Evolutionary conservation across 2,329 filamentous ascomycete genomes (phyloP).

Genomic region (Phaeoacremonium minimum): DNA sequence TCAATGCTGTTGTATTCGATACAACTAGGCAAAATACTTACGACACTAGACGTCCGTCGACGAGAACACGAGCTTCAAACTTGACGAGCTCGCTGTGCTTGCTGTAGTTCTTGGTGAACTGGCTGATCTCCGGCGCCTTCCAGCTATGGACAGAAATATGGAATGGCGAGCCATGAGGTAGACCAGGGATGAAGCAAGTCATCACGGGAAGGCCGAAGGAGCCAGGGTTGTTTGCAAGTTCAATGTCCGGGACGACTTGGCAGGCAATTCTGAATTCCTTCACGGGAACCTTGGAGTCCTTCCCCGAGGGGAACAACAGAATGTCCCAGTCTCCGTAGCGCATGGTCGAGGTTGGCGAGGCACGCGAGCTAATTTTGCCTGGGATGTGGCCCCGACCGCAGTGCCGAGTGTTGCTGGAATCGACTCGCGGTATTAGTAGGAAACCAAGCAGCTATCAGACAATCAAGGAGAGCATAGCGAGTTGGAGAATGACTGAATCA

Average conservation of each 20-base stretch:
- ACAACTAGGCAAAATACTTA: no score
- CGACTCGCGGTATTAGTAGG: no score
- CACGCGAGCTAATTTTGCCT: slow-evolving; percentile 2
- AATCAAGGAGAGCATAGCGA: no score
- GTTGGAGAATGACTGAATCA: no score
- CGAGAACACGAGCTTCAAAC: slow-evolving; percentile 63
- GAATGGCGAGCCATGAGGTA: slow-evolving; percentile 55
- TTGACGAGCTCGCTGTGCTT: slow-evolving; percentile 51
- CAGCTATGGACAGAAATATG: slow-evolving; percentile 74
- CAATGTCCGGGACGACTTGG: slow-evolving; percentile 57
- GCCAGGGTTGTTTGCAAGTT: slow-evolving; percentile 39
- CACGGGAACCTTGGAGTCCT: slow-evolving; percentile 61
- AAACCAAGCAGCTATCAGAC: no score
- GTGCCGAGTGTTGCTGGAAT: no score
- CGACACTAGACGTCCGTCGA: slow-evolving; percentile 64
- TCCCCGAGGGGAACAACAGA: slow-evolving; percentile 64
- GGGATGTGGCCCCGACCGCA: no score
- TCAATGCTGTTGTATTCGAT: neutral
- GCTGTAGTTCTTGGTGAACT: slow-evolving; percentile 51
- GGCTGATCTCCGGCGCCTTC: slow-evolving; percentile 56
- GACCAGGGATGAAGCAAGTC: slow-evolving; percentile 67
- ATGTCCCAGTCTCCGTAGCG: slow-evolving; percentile 85
- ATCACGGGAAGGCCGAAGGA: slow-evolving; percentile 57
- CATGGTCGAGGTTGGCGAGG: slow-evolving; percentile 46
- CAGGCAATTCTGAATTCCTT: slow-evolving; percentile 81